Percentiles rank a stretch among this genome's conserved stretches.
phyloP scores from a whole-genome alignment of 177 flowering plant species.

The Vitis hybrid region DNA sequence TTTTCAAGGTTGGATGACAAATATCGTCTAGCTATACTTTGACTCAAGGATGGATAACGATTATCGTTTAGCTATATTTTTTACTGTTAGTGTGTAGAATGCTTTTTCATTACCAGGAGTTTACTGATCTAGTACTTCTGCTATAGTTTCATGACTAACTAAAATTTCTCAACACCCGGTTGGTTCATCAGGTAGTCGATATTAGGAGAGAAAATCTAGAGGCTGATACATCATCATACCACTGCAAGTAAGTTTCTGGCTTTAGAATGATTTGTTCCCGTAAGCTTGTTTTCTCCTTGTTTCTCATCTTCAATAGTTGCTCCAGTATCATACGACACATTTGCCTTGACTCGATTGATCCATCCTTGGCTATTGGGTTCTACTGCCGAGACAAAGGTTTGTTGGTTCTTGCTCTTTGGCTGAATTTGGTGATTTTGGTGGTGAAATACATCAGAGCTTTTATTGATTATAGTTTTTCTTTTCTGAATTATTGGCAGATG shows the following conservation, averaged over 20 bases:
- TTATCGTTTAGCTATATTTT: no score
- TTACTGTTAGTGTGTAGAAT: no score
- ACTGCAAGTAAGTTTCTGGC: slow-evolving; percentile 61
- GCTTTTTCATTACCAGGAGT: no score
- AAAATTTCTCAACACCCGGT: neutral
- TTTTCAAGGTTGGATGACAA: neutral
- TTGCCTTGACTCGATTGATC: slow-evolving; percentile 70
- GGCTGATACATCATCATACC: slow-evolving; percentile 87
- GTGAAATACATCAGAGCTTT: neutral
- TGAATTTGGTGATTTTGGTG: neutral
- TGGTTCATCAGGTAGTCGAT: slow-evolving; percentile 50
- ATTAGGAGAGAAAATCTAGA: slow-evolving; percentile 46
- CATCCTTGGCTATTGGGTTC: slow-evolving; percentile 91
- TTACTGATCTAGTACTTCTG: neutral
- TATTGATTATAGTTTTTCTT: neutral
- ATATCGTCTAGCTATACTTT: neutral
- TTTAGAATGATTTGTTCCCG: neutral
- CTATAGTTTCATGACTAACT: neutral
- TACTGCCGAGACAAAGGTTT: slow-evolving; percentile 83
- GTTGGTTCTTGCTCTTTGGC: neutral
- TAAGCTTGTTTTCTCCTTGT: neutral
- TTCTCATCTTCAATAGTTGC: neutral
- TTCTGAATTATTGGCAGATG: slow-evolving; percentile 40
- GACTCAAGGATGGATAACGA: no score
- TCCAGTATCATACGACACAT: slow-evolving; percentile 59